Percentiles rank a stretch among this genome's conserved stretches.
Conservation (phyloP, 2,329 filamentous ascomycete species). For the Alternaria sp. region DNA sequence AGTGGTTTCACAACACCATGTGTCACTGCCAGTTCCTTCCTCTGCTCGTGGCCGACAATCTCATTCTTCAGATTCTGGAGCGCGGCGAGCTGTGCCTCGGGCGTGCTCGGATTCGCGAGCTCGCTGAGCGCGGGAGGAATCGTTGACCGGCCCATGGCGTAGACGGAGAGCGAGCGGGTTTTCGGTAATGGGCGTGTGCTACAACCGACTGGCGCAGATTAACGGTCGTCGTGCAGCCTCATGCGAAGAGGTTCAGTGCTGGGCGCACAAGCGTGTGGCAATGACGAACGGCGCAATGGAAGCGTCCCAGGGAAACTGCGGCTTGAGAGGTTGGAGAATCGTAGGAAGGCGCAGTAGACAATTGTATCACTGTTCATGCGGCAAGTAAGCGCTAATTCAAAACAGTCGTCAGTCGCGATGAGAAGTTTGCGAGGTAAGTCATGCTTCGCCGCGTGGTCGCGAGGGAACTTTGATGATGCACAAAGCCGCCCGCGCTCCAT, state of each 20-base stretch:
- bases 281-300: constrained; percentile 4
- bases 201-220: constrained; percentile 13
- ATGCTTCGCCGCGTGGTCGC: neutral
- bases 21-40: constrained; percentile 79
- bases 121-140: constrained; percentile 47
- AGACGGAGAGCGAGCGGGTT: constrained; percentile 3
- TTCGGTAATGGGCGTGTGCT: constrained; percentile 12
- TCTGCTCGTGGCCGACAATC: constrained; percentile 83
- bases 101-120: constrained; percentile 46
- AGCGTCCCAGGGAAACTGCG: constrained; percentile 1
- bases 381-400: neutral
- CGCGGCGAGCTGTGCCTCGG: constrained; percentile 57
- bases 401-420: neutral
- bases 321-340: constrained; percentile 4
- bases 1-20: constrained; percentile 71
- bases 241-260: constrained; percentile 4
- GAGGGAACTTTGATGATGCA: constrained; percentile 5
- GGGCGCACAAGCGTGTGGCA: constrained; percentile 6
- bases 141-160: constrained; percentile 44
- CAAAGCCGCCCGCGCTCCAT: constrained; percentile 7
- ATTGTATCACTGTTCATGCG: constrained; percentile 6
- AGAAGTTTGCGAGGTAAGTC: neutral
- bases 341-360: constrained; percentile 20
- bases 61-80: constrained; percentile 85
- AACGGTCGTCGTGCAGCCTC: constrained; percentile 8